phyloP scores from a whole-genome alignment of 2,329 filamentous ascomycete species.

The Trichoderma sp. region DNA sequence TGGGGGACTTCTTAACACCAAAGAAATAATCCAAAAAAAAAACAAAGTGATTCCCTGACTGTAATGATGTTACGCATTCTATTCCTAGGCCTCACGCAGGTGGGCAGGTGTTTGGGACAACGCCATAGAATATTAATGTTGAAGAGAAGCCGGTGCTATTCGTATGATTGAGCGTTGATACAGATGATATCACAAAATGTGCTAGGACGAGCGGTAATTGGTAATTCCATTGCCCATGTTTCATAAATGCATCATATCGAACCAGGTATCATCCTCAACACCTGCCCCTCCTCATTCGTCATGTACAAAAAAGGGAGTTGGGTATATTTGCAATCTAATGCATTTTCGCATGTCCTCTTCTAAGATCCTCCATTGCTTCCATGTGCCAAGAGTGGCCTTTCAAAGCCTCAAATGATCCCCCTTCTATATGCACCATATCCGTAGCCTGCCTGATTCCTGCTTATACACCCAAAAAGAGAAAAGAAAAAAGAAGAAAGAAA shows the following conservation, averaged over 20 bases:
- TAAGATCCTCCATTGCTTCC: not conserved
- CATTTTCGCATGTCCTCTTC: not conserved
- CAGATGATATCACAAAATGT: not conserved
- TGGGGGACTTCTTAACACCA: not conserved
- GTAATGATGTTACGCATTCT: not conserved
- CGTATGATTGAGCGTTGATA: not conserved
- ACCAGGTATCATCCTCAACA: not conserved
- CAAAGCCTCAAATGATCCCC: not conserved
- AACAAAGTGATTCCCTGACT: not conserved
- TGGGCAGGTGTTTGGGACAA: not conserved
- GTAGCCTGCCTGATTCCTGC: not conserved
- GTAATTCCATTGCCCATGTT: not conserved
- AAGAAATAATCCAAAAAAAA: not conserved
- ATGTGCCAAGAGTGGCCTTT: not conserved
- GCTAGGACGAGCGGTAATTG: not conserved
- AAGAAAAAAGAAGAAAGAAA: not conserved
- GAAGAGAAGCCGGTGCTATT: not conserved
- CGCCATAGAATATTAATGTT: conserved; percentile 2
- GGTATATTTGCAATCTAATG: not conserved
- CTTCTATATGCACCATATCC: conserved; percentile 15
- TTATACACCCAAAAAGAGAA: not conserved
- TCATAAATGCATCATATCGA: not conserved
- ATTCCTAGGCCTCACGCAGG: not conserved
- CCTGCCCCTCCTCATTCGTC: not conserved
- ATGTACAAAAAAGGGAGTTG: not conserved